Base-by-base conservation (phyloP, 352 stramenopile species). In the Phytophthora lateralis region DNA sequence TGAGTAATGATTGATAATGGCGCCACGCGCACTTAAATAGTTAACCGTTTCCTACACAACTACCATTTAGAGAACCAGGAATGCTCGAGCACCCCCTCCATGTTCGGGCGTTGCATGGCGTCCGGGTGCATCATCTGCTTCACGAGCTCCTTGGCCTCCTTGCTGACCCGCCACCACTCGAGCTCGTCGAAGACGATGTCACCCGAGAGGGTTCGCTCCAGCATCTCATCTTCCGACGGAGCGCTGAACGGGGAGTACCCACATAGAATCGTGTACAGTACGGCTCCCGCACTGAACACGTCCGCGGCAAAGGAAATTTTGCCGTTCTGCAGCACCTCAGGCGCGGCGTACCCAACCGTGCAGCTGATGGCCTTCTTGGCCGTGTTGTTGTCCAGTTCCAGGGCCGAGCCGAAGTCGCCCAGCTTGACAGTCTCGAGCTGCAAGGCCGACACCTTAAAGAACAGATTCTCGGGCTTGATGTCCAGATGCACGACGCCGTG, bases 391-490 rank as follows among this genome's bases (percentile, higher is more conserved):
- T 77, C 53, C 6, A 85, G 27, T 5, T 79, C 55, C 39, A 81
- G 64, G 6, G 85, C 79, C 12, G 71, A 82, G 1, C 85, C 85
- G 72, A 94, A 94, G 70, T 94, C 85, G 6, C 73, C 76, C 3
- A 94, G 56, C 52, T 90, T 89, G 38, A 90, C 73, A 0, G 73
- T 79, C 37, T 85, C 72, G 3, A 76, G 43, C 37, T 89, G 69
- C 27, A 69, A 44, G 15, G 73, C 47, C 20, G 71, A 83, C 15
- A 70, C 60, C 56, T 83, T 86, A 45, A 94, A 91, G 44, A 92
- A 79, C 12, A 94, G 43, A 47, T 94, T 94, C 52, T 90, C 80
- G 2, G 85, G 85, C 65, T 94, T 94, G 46, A 94, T 84, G 41
- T 92, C 85, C 53, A 94, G 44, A 26, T 94, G 85, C 6, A 92